These are phyloP conservation scores for Cornus suecica DNA, from an alignment of 148 eudicot species.

Conservation along the genomic window DNA sequence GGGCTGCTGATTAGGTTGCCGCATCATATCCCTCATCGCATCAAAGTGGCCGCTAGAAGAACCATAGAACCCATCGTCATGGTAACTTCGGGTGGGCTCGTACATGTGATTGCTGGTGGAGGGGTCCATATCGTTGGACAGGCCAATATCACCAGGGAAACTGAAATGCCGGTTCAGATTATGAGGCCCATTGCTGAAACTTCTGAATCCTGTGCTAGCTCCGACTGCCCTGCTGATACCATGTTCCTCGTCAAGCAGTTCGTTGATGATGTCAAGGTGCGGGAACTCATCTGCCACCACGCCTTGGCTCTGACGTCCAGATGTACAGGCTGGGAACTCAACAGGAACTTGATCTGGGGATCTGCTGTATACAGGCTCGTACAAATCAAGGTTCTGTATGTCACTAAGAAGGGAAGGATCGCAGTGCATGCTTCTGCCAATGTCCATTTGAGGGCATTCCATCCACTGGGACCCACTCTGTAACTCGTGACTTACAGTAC, in stretches of 20 bases:
- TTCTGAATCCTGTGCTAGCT: slow-evolving; percentile 31
- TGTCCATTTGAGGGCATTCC: slow-evolving; percentile 46
- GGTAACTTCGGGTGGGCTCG: slow-evolving; percentile 57
- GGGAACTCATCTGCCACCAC: slow-evolving; percentile 78
- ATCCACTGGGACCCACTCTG: slow-evolving; percentile 51
- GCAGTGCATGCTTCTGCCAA: slow-evolving; percentile 33
- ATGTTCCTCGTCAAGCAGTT: slow-evolving; percentile 80
- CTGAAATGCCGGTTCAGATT: slow-evolving; percentile 49
- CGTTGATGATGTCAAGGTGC: slow-evolving; percentile 94
- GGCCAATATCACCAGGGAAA: slow-evolving; percentile 48
- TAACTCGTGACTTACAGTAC: slow-evolving; percentile 34
- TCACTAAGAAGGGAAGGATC: slow-evolving; percentile 40
- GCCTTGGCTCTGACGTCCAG: slow-evolving; percentile 56
- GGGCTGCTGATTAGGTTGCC: slow-evolving; percentile 42
- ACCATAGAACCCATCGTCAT: slow-evolving; percentile 48
- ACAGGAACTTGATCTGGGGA: slow-evolving; percentile 38
- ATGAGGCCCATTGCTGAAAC: slow-evolving; percentile 38
- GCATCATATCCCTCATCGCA: slow-evolving; percentile 42
- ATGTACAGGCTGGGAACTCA: slow-evolving; percentile 45
- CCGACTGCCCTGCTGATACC: slow-evolving; percentile 29
- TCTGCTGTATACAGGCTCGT: slow-evolving; percentile 31
- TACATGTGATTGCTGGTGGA: slow-evolving; percentile 53
- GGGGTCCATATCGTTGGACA: slow-evolving; percentile 44
- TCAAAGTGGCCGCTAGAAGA: slow-evolving; percentile 43
- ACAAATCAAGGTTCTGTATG: slow-evolving; percentile 36